Base-by-base conservation (phyloP, 441 rosid species). In the Jatropha podagrica region DNA sequence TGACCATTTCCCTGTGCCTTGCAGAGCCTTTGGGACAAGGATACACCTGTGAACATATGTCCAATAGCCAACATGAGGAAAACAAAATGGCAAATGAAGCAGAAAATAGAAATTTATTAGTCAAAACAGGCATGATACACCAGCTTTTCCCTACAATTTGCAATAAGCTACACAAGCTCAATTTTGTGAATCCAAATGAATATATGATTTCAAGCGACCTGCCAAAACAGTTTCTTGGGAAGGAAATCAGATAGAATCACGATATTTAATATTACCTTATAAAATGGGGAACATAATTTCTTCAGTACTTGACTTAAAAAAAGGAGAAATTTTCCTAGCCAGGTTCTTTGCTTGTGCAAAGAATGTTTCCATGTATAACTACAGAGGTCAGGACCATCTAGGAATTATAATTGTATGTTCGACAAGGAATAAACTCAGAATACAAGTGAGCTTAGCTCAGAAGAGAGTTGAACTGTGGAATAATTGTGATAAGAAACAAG, bases 11-110 rank as follows among this genome's bases (percentile, higher is more conserved):
- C 76, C 97, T 84, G 83, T 91, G 96, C 81, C 88, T 88, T 74
- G 74, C n/a, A 65, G 96, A 93, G 62, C 95, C 98, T 83, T 93
- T 91, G 49, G 95, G 96, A 77, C 98, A 93, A 78, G 98, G 98
- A 88, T 86, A 93, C 65, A 91, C 91, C 98, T 90, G 80, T 79
- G 54, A 59, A 78, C 61, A 68, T 66, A 85, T 60, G 62, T 48
- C 32, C 72, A 71, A 65, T 68, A 27, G 68, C 58, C 68, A 54
- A 58, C 56, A 72, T 74, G 73, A 74, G 66, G 65, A 80, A 40
- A 70, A 66, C 27, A 11, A 63, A 26, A 70, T 42, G 61, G 18
- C n/a, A 51, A 70, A 38, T 20, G 49, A 69, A 17, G 62, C 20
- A 74, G 54, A 2, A 56, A 27, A 2, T 5, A 17, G 42, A 54